Evolutionary conservation across 495 filamentous ascomycete species (phyloP).

Genomic region (Neurospora sp.): DNA sequence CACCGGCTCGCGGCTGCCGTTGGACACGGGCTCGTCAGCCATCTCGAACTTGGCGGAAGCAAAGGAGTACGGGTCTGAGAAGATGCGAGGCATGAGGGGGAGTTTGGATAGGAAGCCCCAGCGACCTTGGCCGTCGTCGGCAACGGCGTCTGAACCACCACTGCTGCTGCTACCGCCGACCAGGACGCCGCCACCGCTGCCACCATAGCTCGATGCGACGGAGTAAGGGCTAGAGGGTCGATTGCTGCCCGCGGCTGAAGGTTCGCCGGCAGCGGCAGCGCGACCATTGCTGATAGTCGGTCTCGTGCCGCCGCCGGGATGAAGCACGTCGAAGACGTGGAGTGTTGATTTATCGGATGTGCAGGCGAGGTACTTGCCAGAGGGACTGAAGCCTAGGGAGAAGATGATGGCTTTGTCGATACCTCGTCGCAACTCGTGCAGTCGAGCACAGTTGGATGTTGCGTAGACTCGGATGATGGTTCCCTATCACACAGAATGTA

Average conservation of each 20-base stretch:
- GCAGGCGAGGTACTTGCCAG: conserved; percentile 66
- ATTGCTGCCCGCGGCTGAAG: neutral
- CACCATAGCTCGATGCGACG: neutral
- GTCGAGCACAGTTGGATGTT: conserved; percentile 62
- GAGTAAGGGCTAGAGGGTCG: neutral
- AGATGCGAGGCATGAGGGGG: conserved; percentile 66
- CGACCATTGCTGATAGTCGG: conserved; percentile 19
- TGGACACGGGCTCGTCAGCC: conserved; percentile 53
- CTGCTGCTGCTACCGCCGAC: conserved; percentile 15
- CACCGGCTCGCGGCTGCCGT: conserved; percentile 7
- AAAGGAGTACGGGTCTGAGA: conserved; percentile 80
- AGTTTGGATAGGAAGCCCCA: conserved; percentile 74
- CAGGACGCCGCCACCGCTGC: neutral
- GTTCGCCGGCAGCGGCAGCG: conserved; percentile 31
- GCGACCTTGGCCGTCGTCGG: conserved; percentile 1
- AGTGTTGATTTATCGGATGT: conserved; percentile 96
- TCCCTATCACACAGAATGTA: conserved; percentile 39
- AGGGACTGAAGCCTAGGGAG: conserved; percentile 77
- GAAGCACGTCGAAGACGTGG: conserved; percentile 74
- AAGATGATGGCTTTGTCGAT: conserved; percentile 82
- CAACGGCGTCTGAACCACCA: neutral
- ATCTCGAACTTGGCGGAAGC: conserved; percentile 66
- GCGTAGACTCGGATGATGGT: conserved; percentile 81
- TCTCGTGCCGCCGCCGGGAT: conserved; percentile 45
- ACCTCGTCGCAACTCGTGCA: conserved; percentile 78